Base-by-base conservation (phyloP, 176 grass and related monocot species). In the Zoysia pacifica region DNA sequence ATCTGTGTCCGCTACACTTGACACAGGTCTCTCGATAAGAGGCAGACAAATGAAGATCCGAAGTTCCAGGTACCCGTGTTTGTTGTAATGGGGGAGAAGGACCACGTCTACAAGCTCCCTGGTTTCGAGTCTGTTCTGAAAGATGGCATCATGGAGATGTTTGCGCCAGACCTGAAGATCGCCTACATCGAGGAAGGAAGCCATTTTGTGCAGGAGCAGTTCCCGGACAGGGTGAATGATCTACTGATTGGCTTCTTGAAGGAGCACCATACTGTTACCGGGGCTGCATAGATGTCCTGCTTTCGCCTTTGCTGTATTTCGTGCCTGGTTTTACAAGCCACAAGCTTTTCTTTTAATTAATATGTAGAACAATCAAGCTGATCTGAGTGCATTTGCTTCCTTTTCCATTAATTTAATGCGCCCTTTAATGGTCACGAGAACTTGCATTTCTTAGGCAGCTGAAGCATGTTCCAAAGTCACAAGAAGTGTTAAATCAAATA, bases 181-280 rank as follows among this genome's bases (percentile, higher is more conserved):
- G 72, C 59, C n/a, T 91, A 80, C 70, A 77, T 97, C 66, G 86
- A 86, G 28, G 88, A 93, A 81, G 90, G 90, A 52, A 44, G 61
- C 46, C 90, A 93, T 81, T 97, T 91, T 70, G 83, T 90, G 70
- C 93, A 89, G 70, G 90, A 97, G 77, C 90, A 97, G 41, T 93
- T 97, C 58, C 90, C 90, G 0, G 90, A 87, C 39, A 62, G 81
- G 43, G 90, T 91, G 36, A 97, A 91, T 76, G 48, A 83, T 28
- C 45, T 89, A 13, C 87, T 97, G 11, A 39, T 89, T 42, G 36
- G 43, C 50, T 97, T 97, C 67, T 51, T 93, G 28, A 85, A 93
- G 48, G 83, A 68, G 28, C 28, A 28, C 19, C 90, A 97, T 77
- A 65, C 48, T 63, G 66, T 74, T 77, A 39, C 63, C 45, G 60